Conservation (phyloP, 768 basidiomycete genomes). For the Tephrocybe sp. region DNA sequence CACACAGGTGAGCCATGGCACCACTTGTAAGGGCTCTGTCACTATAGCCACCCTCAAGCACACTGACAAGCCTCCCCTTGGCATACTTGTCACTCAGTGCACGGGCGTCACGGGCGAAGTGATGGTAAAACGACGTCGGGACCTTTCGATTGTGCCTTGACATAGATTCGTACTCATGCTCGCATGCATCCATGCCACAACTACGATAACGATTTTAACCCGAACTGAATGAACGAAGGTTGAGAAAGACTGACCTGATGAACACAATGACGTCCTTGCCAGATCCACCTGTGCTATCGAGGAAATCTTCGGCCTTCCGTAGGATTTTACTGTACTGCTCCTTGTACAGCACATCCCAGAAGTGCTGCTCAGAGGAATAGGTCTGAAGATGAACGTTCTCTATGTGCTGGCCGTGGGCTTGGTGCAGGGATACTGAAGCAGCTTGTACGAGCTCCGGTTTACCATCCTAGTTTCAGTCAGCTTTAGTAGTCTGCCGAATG, state of each 20-base stretch:
- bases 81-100: slow-evolving; percentile 66
- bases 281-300: slow-evolving; percentile 62
- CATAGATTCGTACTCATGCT: slow-evolving; percentile 91
- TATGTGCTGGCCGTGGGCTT: slow-evolving; percentile 84
- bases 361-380: slow-evolving; percentile 71
- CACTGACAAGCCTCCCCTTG: slow-evolving; percentile 73
- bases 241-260: slow-evolving; percentile 69
- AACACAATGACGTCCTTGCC: slow-evolving; percentile 78
- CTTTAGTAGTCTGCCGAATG: too few relatives aligned
- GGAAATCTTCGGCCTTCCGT: slow-evolving; percentile 67
- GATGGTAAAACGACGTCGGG: slow-evolving; percentile 81
- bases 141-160: slow-evolving; percentile 90
- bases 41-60: slow-evolving; percentile 95
- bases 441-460: slow-evolving; percentile 78
- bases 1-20: slow-evolving; percentile 77
- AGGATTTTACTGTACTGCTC: slow-evolving; percentile 62
- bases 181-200: slow-evolving; percentile 93
- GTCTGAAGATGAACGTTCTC: slow-evolving; percentile 83
- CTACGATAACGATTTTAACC: slow-evolving; percentile 35
- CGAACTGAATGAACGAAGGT: background rate
- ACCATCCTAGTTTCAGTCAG: slow-evolving; percentile 60
- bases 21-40: slow-evolving; percentile 87
- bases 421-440: slow-evolving; percentile 79
- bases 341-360: slow-evolving; percentile 74
- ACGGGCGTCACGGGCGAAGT: slow-evolving; percentile 74